Percentiles rank a stretch among this genome's conserved stretches.
phyloP scores from a whole-genome alignment of 192 early-diverging fungal species.

The Mortierella claussenii region DNA sequence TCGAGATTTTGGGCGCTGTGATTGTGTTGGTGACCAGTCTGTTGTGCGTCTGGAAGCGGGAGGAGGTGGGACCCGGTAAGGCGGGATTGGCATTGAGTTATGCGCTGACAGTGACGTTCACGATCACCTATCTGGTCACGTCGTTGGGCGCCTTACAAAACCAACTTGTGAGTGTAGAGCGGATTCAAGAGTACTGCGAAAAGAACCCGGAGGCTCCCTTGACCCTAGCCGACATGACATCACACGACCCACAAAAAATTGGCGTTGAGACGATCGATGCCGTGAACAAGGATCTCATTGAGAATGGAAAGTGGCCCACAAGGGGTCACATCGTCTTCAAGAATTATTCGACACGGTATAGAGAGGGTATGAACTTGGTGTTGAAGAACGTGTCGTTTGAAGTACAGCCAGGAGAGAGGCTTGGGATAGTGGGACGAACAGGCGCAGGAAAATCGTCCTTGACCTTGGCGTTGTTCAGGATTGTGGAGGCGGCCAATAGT shows the following conservation, averaged over 20 bases:
- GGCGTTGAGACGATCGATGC: too few species aligned
- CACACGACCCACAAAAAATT: too few species aligned
- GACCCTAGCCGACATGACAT: too few species aligned
- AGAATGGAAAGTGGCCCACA: slow-evolving; percentile 59
- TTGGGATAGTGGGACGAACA: too few species aligned
- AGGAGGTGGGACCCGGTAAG: slow-evolving; percentile 68
- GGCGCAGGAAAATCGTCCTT: slow-evolving; percentile 50
- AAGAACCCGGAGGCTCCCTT: slow-evolving; percentile 81
- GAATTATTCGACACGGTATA: slow-evolving; percentile 63
- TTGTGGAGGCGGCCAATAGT: slow-evolving; percentile 49
- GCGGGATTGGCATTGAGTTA: slow-evolving; percentile 83
- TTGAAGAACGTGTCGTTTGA: slow-evolving; percentile 58
- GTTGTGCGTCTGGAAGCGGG: slow-evolving; percentile 57
- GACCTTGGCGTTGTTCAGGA: slow-evolving; percentile 50
- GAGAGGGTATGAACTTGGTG: slow-evolving; percentile 47
- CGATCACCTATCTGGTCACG: slow-evolving; percentile 77
- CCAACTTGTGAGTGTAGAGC: slow-evolving; percentile 73
- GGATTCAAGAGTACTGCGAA: slow-evolving; percentile 80
- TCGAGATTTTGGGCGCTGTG: slow-evolving; percentile 71
- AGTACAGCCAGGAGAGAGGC: slow-evolving; percentile 22
- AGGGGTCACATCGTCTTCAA: slow-evolving; percentile 61
- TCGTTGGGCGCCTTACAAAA: slow-evolving; percentile 80
- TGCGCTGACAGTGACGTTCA: slow-evolving; percentile 77
- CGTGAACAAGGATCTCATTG: slow-evolving; percentile 47
- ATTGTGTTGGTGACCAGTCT: slow-evolving; percentile 70